These are phyloP conservation scores for Amaranthus cruentus DNA, from an alignment of 148 eudicot genomes.

Conservation along the genomic window DNA sequence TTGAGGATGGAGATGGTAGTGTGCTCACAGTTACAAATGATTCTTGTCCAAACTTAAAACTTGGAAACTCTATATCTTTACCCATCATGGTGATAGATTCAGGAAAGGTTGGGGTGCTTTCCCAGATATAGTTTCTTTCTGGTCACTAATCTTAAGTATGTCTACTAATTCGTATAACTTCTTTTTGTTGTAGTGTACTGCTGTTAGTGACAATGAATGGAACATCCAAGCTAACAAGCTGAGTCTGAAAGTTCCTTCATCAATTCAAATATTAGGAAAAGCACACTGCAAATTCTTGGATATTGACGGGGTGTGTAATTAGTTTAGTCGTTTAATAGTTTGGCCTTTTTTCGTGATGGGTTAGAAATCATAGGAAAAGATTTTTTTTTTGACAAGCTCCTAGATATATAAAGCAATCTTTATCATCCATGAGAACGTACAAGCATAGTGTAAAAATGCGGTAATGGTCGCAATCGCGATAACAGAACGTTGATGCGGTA, in stretches of 20 bases:
- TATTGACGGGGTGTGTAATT: conserved; percentile 54
- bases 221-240: conserved; percentile 31
- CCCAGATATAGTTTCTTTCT: background rate
- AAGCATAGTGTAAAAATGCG: no score
- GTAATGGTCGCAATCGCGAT: no score
- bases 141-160: background rate
- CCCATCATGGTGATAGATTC: conserved; percentile 52
- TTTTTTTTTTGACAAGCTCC: background rate
- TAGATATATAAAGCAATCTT: background rate
- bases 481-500: no score
- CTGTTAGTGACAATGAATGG: conserved; percentile 53
- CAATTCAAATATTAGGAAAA: conserved; percentile 43
- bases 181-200: conserved; percentile 39
- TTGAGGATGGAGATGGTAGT: conserved; percentile 41
- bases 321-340: background rate
- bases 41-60: conserved; percentile 27
- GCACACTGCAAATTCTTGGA: conserved; percentile 44
- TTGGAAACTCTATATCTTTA: conserved; percentile 42
- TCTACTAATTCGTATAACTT: background rate
- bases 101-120: conserved; percentile 46
- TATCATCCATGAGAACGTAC: background rate
- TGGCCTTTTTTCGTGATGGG: background rate
- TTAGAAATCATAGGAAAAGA: background rate
- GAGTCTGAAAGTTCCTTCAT: conserved; percentile 41
- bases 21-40: conserved; percentile 22